Base-by-base conservation (phyloP, 257 asterid genomes). In the Ballota nigra region DNA sequence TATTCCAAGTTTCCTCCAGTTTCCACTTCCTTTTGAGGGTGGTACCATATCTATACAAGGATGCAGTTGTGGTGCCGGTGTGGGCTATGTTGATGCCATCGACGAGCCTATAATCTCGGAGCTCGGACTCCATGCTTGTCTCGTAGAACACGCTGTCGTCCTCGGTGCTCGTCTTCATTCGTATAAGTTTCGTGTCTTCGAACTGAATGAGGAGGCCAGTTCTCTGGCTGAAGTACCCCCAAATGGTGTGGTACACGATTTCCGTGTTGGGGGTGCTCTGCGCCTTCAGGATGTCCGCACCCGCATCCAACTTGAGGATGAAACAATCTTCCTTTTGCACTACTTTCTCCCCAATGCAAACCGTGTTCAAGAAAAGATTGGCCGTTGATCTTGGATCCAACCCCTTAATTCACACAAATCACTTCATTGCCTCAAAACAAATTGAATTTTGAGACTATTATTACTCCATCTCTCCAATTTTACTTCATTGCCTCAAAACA, bases 351-450 rank as follows among this genome's bases (percentile, higher is more conserved):
- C 98, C 97, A 0, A 83, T 83, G 83, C 95, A 91, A 8, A 86
- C 85, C 59, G 95, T 92, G 67, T 87, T 84, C 20, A 85, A 33
- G 84, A 94, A 94, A 19, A 94, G 84, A 83, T 89, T 87, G 70
- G 96, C 96, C 0, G 97, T 94, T 18, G 95, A 89, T 86, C 97
- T 82, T 1, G 99, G 97, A 71, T 91, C 99, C 63, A 94, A 34
- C 5, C 99, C 99, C 99, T 93, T 73, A 8, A 2, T 29, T 29
- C 5, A 29, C 34, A 29, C 5, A 4, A 3, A 29, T n/a, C 34
- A 29, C 34, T 29, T 29, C 34, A 29, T 29, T 29, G 5, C 6
- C 34, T 29, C 34, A 6, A 29, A 29, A 29, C 34, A 29, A 29
- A 29, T 29, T 29, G 3, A n/a, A n/a, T n/a, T n/a, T n/a, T n/a